phyloP scores from a whole-genome alignment of 1,139 yeast genomes.

The Yamadazyma dushanensis region DNA sequence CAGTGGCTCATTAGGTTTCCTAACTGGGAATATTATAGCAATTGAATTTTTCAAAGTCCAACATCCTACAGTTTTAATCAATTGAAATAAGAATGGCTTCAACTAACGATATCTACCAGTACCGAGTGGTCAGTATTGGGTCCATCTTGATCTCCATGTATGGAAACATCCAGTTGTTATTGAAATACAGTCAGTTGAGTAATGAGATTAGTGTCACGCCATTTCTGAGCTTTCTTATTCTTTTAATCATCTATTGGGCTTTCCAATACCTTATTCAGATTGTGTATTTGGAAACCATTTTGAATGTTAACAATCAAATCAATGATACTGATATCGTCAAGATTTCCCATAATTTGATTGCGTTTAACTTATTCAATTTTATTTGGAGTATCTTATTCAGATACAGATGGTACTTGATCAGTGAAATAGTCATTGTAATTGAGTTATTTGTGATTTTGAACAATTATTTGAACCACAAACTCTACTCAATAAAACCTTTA shows the following conservation, averaged over 20 bases:
- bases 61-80: not conserved
- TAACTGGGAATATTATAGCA: constrained; percentile 3
- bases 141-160: constrained; percentile 54
- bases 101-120: constrained; percentile 17
- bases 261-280: constrained; percentile 54
- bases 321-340: constrained; percentile 13
- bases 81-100: constrained; percentile 6
- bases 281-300: constrained; percentile 30
- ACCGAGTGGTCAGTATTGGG: constrained; percentile 47
- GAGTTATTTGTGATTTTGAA: constrained; percentile 57
- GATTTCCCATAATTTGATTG: constrained; percentile 48
- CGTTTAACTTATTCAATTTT: constrained; percentile 59
- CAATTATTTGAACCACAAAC: constrained; percentile 60
- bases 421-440: constrained; percentile 55
- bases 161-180: constrained; percentile 54
- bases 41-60: too few species aligned
- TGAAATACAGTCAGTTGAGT: constrained; percentile 45
- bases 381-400: constrained; percentile 65
- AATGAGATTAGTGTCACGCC: constrained; percentile 58
- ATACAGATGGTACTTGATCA: constrained; percentile 50
- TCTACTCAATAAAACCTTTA: constrained; percentile 55
- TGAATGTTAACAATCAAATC: constrained; percentile 34
- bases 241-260: constrained; percentile 59
- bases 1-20: constrained; percentile 1
- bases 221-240: constrained; percentile 59